Evolutionary conservation across 805 yeast genomes (phyloP), one percentile per base, ranked within the genome.

Genomic region (Metschnikowia aberdeeniae): DNA sequence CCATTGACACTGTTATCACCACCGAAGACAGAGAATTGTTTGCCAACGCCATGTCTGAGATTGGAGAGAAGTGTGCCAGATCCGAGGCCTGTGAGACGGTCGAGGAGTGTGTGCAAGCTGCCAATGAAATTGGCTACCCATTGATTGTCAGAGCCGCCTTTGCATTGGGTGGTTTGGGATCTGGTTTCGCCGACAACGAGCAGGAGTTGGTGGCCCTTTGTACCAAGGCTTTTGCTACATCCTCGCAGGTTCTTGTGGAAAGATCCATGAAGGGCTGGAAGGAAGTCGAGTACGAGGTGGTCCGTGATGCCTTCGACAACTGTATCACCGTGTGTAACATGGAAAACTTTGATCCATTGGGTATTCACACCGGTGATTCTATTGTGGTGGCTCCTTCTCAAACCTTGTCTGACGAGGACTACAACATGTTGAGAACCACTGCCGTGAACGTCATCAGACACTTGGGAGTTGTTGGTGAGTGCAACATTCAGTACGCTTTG

Each of bases 231-330:
- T 89, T 92, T 66, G 96, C 98, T 42, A 80, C 95, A 26, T 85
- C 96, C 46, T 97, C 99, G 10, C 99, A 92, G 73, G 95, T 92
- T 45, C 77, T 92, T 53, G 93, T 92, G 52, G 99, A 92, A 75
- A 82, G 83, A 64, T 89, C 97, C 38, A 87, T 92, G 96, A 93
- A 93, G 74, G 99, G 99, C 53, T 92, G 99, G 99, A 92, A 92
- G 68, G 99, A 92, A 73, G 86, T 92, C 59, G 99, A 92, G 73
- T 92, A 92, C 68, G 99, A 92, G 72, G 99, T 92, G 67, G 99
- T 92, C 44, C 89, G 99, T 69, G 99, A 92, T 72, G 90, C 95
- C 42, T 85, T 82, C 59, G 97, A 89, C 68, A 92, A 92, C 80
- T 92, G 99, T 82, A 89, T 92, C 60, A 92, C 99, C 40, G 99